Percentiles rank a stretch among this genome's conserved stretches.
Evolutionary conservation across 2,329 filamentous ascomycete genomes (phyloP).

Genomic region (Aureobasidium lini): DNA sequence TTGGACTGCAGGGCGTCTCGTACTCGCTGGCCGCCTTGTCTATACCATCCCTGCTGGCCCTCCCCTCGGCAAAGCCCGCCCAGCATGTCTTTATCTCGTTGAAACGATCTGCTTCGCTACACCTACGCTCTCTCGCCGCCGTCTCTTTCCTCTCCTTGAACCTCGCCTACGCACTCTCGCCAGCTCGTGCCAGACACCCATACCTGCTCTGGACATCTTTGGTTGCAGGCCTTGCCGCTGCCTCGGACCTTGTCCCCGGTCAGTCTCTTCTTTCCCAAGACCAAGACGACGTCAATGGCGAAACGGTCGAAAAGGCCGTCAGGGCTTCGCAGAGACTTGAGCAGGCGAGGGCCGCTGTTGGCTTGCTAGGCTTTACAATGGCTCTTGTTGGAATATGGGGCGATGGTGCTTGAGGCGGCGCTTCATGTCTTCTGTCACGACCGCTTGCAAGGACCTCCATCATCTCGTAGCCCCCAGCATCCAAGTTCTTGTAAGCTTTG

Average conservation of each 20-base stretch:
- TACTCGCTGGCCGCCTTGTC: slow-evolving; percentile 73
- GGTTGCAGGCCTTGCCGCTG: slow-evolving; percentile 8
- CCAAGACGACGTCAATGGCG: slow-evolving; percentile 40
- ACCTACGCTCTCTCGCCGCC: slow-evolving; percentile 59
- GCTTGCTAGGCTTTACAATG: slow-evolving; percentile 39
- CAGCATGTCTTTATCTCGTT: slow-evolving; percentile 59
- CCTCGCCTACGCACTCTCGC: slow-evolving; percentile 70
- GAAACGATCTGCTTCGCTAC: slow-evolving; percentile 56
- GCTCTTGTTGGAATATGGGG: slow-evolving; percentile 43
- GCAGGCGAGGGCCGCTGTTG: slow-evolving; percentile 34
- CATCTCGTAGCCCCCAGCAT: no score
- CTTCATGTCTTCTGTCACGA: no score
- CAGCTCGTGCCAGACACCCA: slow-evolving; percentile 68
- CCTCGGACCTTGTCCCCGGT: slow-evolving; percentile 12
- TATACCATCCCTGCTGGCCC: slow-evolving; percentile 70
- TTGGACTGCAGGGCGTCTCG: slow-evolving; percentile 65
- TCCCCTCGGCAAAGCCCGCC: slow-evolving; percentile 67
- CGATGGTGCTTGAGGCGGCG: slow-evolving; percentile 28
- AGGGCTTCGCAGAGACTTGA: slow-evolving; percentile 36
- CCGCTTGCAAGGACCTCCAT: no score
- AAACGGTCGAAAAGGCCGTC: slow-evolving; percentile 40
- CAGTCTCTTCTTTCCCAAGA: slow-evolving; percentile 29
- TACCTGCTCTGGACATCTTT: slow-evolving; percentile 83
- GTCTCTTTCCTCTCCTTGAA: slow-evolving; percentile 65
- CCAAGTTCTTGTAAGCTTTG: no score